Conservation (phyloP, 768 basidiomycete genomes). For the Coprinopsis marcescibilis region DNA sequence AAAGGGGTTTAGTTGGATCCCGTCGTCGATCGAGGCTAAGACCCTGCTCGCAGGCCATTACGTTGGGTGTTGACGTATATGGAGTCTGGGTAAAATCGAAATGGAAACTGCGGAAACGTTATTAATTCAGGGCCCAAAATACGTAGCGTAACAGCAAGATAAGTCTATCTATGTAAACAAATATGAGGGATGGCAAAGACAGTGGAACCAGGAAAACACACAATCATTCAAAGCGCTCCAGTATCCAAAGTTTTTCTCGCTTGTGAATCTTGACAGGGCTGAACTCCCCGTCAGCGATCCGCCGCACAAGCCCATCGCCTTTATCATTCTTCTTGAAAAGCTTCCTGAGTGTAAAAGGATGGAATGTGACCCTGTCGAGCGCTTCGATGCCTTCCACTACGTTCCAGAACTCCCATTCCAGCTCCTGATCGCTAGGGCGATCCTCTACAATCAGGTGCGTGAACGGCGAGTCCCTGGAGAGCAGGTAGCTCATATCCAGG, state of each 20-base stretch:
- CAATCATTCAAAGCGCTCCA: constrained; percentile 10
- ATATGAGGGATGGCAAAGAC: background rate
- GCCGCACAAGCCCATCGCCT: background rate
- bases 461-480: constrained; percentile 31
- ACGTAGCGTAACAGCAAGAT: too few species aligned
- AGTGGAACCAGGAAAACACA: background rate
- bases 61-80: background rate
- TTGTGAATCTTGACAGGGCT: constrained; percentile 10
- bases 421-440: constrained; percentile 20
- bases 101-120: too few species aligned
- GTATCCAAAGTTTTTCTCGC: constrained; percentile 15
- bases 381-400: constrained; percentile 37
- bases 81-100: background rate
- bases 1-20: too few species aligned
- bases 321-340: background rate
- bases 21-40: too few species aligned
- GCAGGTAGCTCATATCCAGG: constrained; percentile 36
- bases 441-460: constrained; percentile 63
- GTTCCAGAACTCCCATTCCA: constrained; percentile 30
- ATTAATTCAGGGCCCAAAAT: too few species aligned
- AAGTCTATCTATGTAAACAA: background rate
- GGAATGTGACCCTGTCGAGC: constrained; percentile 28
- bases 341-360: background rate
- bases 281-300: background rate
- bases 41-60: background rate